Base-by-base conservation (phyloP, 352 stramenopile genomes). In the Albugo laibachii region DNA sequence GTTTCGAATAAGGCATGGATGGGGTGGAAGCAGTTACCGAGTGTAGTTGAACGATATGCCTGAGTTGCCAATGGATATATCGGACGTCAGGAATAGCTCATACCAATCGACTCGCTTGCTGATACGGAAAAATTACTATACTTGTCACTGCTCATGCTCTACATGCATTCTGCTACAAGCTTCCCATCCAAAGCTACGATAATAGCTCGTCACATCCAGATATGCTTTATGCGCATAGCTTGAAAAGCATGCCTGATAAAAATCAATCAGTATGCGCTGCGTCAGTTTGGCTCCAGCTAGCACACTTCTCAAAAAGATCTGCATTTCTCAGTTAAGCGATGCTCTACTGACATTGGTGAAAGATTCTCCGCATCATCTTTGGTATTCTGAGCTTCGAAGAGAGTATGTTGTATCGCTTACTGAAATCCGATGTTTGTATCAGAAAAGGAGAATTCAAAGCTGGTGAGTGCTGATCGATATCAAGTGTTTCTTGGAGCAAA, bases 131-230 rank as follows among this genome's bases (percentile, higher is more conserved):
- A 39, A 35, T 40, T 36, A 49, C 24, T 4, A 41, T 41, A 14
- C n/a, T 65, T 20, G 60, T 57, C 13, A 54, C 73, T 10, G 62
- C 66, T 10, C 76, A 89, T 41, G 66, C 57, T 40, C 55, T 89
- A 13, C 57, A 84, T 20, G 76, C 65, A 10, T 62, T 77, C 21
- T 78, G 66, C 50, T 86, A 69, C 47, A 49, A 56, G 6, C 54
- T 71, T 24, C 66, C 68, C 0, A 57, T 49, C 4, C 52, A 47
- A 35, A 74, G 85, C 36, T 27, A 21, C 2, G 83, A 69, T 2
- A 72, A 70, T 2, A 86, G 85, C 46, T 50, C 85, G 18, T 49
- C 61, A 15, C 56, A 74, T 11, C 69, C 83, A 38, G 74, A 89
- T 54, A 53, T 86, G 27, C 53, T 83, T 13, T 65, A 68, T 37